phyloP scores from a whole-genome alignment of 2,329 filamentous ascomycete species.

The Neonectria sp. region DNA sequence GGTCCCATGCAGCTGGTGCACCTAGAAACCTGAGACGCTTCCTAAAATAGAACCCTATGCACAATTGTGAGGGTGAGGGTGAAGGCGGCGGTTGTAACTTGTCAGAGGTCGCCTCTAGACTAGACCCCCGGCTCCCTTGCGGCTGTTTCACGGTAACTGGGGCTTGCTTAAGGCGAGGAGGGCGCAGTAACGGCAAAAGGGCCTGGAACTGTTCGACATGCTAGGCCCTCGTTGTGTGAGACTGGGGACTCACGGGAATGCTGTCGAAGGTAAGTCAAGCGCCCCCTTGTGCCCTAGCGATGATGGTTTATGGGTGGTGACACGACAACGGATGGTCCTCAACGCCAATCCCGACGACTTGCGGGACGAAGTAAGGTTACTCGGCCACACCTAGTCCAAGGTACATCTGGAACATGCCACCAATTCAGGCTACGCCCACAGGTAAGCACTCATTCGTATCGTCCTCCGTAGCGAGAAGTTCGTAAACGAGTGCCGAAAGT shows the following conservation, averaged over 20 bases:
- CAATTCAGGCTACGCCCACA: conserved; percentile 5
- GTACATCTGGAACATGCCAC: conserved; percentile 5
- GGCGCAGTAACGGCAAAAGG: conserved; percentile 8
- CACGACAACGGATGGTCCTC: conserved; percentile 26
- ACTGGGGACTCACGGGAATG: conserved; percentile 13
- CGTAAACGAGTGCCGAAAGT: not conserved
- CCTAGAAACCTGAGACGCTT: conserved; percentile 45
- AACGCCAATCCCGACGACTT: conserved; percentile 5
- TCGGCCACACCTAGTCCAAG: not conserved
- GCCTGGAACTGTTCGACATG: conserved; percentile 11
- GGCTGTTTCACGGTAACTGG: conserved; percentile 44
- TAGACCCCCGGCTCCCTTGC: conserved; percentile 25
- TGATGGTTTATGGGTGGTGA: conserved; percentile 21
- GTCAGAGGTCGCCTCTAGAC: not conserved
- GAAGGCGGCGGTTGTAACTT: conserved; percentile 21
- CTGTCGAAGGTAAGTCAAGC: conserved; percentile 10
- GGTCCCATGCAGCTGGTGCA: conserved; percentile 38
- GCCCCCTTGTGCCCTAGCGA: conserved; percentile 14
- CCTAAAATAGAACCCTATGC: conserved; percentile 42
- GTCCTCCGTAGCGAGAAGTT: not conserved
- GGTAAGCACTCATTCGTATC: conserved; percentile 3
- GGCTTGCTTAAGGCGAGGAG: conserved; percentile 21
- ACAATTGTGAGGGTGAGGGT: conserved; percentile 33
- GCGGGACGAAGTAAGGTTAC: too few relatives aligned
- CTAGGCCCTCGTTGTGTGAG: not conserved